Conservation (phyloP, 2,329 filamentous ascomycete genomes). For the Colletotrichum tropicale region DNA sequence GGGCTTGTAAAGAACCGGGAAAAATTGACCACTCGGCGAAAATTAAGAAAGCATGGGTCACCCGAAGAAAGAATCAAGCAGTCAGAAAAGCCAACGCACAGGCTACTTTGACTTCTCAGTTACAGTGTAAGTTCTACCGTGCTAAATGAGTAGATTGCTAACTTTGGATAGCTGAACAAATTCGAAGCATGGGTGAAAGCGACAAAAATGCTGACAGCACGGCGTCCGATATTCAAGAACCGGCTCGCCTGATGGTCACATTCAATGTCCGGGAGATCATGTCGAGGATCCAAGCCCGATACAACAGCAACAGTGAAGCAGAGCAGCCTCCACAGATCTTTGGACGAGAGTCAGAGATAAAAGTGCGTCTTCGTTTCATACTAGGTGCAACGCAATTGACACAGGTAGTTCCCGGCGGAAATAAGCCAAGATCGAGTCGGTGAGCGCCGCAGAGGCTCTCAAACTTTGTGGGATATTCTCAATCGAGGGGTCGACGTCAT, state of each 20-base stretch:
- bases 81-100: not conserved
- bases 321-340: not conserved
- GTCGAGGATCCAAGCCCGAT: not conserved
- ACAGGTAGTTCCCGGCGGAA: not conserved
- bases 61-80: not conserved
- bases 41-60: not conserved
- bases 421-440: not conserved
- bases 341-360: not conserved
- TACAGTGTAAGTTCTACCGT: not conserved
- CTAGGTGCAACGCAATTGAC: not conserved
- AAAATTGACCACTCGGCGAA: not conserved
- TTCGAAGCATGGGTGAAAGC: not conserved
- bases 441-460: not conserved
- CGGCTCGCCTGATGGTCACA: not conserved
- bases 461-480: not conserved
- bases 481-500: not conserved
- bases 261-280: not conserved
- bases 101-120: not conserved
- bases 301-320: not conserved
- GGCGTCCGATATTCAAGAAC: not conserved
- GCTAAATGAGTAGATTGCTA: not conserved
- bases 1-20: not conserved
- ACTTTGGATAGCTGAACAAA: not conserved
- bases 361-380: not conserved
- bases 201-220: not conserved